phyloP scores from a whole-genome alignment of 2,329 filamentous ascomycete genomes.

The Calonectria crousiana region DNA sequence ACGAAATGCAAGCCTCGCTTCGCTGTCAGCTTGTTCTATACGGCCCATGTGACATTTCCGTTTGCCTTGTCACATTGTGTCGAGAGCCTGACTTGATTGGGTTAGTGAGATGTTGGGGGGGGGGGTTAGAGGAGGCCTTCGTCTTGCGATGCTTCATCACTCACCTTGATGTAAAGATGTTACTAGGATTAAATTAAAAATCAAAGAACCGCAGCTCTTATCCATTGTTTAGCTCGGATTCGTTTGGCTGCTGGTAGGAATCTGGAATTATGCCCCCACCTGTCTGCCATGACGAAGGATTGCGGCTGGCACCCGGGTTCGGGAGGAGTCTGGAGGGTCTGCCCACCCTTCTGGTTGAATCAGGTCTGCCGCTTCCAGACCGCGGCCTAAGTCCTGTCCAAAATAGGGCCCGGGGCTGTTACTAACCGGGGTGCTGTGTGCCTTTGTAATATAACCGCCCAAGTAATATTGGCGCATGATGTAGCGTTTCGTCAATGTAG shows the following conservation, averaged over 20 bases:
- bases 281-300: slow-evolving; percentile 12
- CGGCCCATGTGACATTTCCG: neutral
- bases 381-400: slow-evolving; percentile 1
- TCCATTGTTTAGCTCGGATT: neutral
- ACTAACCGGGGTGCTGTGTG: slow-evolving; percentile 28
- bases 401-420: slow-evolving; percentile 2
- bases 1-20: neutral
- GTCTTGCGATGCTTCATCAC: neutral
- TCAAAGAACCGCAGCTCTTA: neutral
- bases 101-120: neutral
- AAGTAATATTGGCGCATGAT: slow-evolving; percentile 34
- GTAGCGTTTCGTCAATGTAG: slow-evolving; percentile 31
- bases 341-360: slow-evolving; percentile 10
- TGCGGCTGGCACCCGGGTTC: slow-evolving; percentile 24
- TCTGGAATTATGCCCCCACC: slow-evolving; percentile 26
- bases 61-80: neutral
- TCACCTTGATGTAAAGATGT: neutral
- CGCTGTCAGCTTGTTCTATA: neutral
- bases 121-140: neutral
- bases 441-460: slow-evolving; percentile 35
- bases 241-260: neutral
- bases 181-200: neutral
- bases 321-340: neutral
- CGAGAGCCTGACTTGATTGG: neutral
- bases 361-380: slow-evolving; percentile 6